Percentiles rank a stretch among this genome's conserved stretches.
phyloP scores from a whole-genome alignment of 2,329 filamentous ascomycete genomes.

The Blumeria graminis region DNA sequence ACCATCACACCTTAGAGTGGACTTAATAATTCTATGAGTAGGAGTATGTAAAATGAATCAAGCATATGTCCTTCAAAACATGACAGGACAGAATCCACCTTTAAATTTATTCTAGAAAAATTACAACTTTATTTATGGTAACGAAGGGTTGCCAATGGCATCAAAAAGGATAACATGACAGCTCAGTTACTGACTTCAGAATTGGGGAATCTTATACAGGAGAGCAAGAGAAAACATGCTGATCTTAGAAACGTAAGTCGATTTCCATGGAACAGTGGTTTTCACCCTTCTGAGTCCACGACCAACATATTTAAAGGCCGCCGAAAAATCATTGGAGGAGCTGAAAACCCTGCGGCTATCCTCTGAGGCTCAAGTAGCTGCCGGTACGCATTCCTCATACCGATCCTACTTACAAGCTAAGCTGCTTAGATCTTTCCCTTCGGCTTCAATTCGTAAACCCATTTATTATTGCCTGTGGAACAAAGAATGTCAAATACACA shows the following conservation, averaged over 20 bases:
- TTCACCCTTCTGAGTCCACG: not conserved
- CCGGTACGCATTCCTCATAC: constrained; percentile 10
- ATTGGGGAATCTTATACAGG: constrained; percentile 74
- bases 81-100: no score
- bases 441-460: constrained; percentile 71
- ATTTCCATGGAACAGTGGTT: not conserved
- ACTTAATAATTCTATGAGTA: no score
- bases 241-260: constrained; percentile 55
- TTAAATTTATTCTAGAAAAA: not conserved
- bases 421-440: constrained; percentile 47
- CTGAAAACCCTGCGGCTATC: constrained; percentile 51
- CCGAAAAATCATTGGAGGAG: constrained; percentile 81
- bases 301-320: constrained; percentile 31
- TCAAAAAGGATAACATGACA: constrained; percentile 36
- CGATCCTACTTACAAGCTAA: constrained; percentile 1
- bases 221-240: constrained; percentile 84
- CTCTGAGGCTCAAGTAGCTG: constrained; percentile 35
- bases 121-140: not conserved
- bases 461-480: constrained; percentile 79
- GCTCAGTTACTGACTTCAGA: constrained; percentile 73
- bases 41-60: no score
- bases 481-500: constrained; percentile 75
- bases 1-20: no score
- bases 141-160: constrained; percentile 7
- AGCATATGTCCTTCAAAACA: no score